A percentile compares a stretch with the other conserved stretches of the same genome.
These are phyloP conservation scores for Metschnikowia vanudenii DNA, from an alignment of 805 yeast species.

Conservation along the genomic window DNA sequence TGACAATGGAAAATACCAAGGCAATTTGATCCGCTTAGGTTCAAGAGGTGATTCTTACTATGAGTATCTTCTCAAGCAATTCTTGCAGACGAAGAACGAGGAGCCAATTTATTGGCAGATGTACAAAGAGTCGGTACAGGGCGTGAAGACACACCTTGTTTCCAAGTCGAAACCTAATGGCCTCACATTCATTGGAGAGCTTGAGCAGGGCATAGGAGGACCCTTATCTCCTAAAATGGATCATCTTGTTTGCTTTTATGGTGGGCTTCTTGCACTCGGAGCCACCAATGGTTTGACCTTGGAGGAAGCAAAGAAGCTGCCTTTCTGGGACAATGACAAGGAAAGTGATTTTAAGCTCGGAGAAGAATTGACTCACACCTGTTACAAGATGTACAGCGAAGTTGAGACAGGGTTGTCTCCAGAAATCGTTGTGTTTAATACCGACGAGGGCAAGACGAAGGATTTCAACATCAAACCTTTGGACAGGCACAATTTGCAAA, in stretches of 20 bases:
- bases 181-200: constrained; percentile 73
- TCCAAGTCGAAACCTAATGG: constrained; percentile 59
- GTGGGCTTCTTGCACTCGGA: constrained; percentile 85
- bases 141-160: constrained; percentile 68
- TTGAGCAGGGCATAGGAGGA: constrained; percentile 64
- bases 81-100: constrained; percentile 66
- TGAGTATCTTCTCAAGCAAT: constrained; percentile 84
- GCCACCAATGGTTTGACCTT: constrained; percentile 74
- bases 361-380: constrained; percentile 71
- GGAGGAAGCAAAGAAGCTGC: constrained; percentile 51
- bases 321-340: constrained; percentile 56
- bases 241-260: constrained; percentile 87
- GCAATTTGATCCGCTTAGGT: constrained; percentile 71
- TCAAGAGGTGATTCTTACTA: constrained; percentile 93
- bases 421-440: constrained; percentile 83
- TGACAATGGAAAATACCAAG: constrained; percentile 66
- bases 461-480: constrained; percentile 69
- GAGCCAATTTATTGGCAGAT: constrained; percentile 63
- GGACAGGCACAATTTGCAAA: constrained; percentile 82
- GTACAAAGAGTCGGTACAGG: constrained; percentile 75
- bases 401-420: constrained; percentile 79
- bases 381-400: constrained; percentile 80
- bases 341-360: constrained; percentile 69
- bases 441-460: constrained; percentile 38
- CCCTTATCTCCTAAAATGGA: constrained; percentile 76